These are phyloP conservation scores for Nemophila menziesii DNA, from an alignment of 257 asterid genomes.

Conservation along the genomic window DNA sequence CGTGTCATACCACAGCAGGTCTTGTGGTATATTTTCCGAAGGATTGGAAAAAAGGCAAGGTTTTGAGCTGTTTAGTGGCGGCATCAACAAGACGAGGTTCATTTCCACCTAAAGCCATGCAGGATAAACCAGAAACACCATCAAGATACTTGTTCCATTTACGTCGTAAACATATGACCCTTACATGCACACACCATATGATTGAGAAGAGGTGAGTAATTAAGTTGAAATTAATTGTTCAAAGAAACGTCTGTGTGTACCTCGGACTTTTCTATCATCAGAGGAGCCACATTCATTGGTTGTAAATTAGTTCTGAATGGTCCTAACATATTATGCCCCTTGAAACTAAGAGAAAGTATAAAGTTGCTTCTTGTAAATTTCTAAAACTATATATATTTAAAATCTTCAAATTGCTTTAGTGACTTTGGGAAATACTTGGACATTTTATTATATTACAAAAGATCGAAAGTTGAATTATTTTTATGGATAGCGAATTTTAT, in stretches of 20 bases:
- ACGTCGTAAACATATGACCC: conserved; percentile 76
- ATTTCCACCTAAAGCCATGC: conserved; percentile 87
- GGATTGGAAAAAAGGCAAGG: conserved; percentile 90
- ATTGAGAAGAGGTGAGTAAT: no score
- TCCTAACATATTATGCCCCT: conserved; percentile 91
- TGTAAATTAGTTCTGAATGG: conserved; percentile 98
- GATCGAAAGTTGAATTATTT: no score
- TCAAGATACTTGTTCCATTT: conserved; percentile 81
- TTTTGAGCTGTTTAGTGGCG: conserved; percentile 70
- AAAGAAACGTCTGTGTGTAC: conserved; percentile 23
- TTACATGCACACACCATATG: conserved; percentile 24
- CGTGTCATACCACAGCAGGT: conserved; percentile 63
- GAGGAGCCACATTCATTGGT: conserved; percentile 50
- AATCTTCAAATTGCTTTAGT: no score
- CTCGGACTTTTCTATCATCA: conserved; percentile 79
- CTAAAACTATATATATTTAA: no score
- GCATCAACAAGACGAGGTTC: conserved; percentile 91
- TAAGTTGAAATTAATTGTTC: neutral
- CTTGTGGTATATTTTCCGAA: conserved; percentile 94
- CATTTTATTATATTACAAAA: no score
- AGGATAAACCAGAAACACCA: conserved; percentile 93
- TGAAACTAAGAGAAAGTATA: conserved; percentile 34
- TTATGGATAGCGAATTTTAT: no score
- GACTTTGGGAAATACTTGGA: no score
- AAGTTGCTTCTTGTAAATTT: neutral